Conservation (phyloP, 1,284 basidiomycete genomes). For the Ceratobasidium papillatum region DNA sequence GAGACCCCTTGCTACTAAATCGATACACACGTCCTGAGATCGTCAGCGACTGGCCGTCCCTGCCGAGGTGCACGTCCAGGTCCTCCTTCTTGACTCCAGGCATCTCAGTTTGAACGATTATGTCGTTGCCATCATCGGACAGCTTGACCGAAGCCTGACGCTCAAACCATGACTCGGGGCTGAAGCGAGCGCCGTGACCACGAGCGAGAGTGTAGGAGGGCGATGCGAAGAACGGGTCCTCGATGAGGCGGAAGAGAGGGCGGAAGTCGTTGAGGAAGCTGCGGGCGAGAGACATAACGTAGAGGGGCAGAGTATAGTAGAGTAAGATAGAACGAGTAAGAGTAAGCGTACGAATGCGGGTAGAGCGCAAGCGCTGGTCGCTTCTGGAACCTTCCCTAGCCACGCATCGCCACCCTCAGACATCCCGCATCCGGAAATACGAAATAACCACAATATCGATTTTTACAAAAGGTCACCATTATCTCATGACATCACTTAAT, state of each 20-base stretch:
- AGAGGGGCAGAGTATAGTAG: constrained; percentile 55
- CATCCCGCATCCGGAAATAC: too few species aligned
- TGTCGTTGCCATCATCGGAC: constrained; percentile 69
- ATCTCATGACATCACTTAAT: too few species aligned
- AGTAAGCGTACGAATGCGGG: constrained; percentile 46
- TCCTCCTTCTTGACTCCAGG: constrained; percentile 83
- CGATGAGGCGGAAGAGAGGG: constrained; percentile 74
- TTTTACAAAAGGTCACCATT: too few species aligned
- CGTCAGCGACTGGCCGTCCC: constrained; percentile 72
- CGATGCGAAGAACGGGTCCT: constrained; percentile 64
- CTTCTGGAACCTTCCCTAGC: constrained; percentile 24
- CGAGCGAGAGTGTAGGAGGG: constrained; percentile 49
- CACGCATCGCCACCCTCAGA: neutral
- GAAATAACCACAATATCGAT: too few species aligned
- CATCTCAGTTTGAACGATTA: constrained; percentile 76
- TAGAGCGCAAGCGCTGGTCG: constrained; percentile 33
- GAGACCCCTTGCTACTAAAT: constrained; percentile 42
- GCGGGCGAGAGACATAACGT: constrained; percentile 60
- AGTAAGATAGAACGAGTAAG: constrained; percentile 52
- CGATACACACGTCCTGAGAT: constrained; percentile 70
- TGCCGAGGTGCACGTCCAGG: constrained; percentile 71
- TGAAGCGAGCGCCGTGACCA: constrained; percentile 4
- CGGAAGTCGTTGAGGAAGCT: constrained; percentile 74
- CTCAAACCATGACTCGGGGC: constrained; percentile 47
- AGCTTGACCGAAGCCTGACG: constrained; percentile 64